Conservation (phyloP, 2,329 filamentous ascomycete species). For the Pseudopyrenochaeta lycopersici region DNA sequence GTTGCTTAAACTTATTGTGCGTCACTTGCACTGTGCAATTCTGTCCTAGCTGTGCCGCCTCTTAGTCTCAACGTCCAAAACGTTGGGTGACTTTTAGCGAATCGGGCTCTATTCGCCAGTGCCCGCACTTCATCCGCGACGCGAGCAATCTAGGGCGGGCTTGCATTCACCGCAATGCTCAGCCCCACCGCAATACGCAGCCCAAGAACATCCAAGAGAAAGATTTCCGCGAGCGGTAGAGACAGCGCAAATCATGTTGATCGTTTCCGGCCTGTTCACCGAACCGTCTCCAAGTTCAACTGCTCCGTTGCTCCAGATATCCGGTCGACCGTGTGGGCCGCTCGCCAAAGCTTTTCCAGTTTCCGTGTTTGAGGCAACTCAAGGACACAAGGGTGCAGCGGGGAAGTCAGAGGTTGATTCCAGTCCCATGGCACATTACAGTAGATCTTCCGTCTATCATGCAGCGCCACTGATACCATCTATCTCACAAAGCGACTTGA, state of each 20-base stretch:
- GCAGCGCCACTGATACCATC: neutral
- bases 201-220: neutral
- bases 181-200: neutral
- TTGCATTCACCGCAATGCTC: neutral
- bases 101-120: neutral
- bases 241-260: neutral
- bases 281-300: neutral
- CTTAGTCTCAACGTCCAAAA: too few species aligned
- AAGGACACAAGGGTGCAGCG: neutral
- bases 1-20: neutral
- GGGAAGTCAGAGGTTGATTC: neutral
- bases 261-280: neutral
- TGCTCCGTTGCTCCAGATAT: neutral
- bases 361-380: neutral
- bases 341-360: neutral
- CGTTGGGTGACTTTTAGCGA: neutral
- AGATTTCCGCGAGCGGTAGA: neutral
- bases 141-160: neutral
- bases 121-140: neutral
- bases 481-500: neutral
- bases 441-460: neutral
- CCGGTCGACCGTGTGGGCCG: neutral
- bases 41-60: too few species aligned
- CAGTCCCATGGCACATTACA: neutral
- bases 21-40: neutral